phyloP scores from a whole-genome alignment of 2,329 filamentous ascomycete genomes.

The Nannizziopsis arthrosporioides region DNA sequence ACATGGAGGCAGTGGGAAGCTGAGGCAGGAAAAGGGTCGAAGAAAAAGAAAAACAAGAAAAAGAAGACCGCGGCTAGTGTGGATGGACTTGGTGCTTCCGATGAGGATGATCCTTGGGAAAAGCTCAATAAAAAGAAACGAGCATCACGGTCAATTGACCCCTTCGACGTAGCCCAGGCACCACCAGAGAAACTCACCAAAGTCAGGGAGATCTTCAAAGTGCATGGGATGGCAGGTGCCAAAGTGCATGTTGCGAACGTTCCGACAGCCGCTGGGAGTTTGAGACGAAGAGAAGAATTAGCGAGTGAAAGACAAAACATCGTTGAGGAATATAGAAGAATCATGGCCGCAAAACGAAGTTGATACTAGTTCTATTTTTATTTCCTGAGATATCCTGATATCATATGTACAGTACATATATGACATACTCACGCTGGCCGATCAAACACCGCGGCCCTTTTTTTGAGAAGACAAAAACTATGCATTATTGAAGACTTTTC shows the following conservation, averaged over 20 bases:
- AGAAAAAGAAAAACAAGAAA: constrained; percentile 50
- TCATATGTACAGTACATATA: background rate
- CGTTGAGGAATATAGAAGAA: constrained; percentile 59
- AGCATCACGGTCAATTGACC: constrained; percentile 26
- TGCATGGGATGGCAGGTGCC: constrained; percentile 46
- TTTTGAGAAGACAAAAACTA: background rate
- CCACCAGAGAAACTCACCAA: constrained; percentile 61
- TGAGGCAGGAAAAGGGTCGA: constrained; percentile 41
- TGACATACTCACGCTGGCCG: background rate
- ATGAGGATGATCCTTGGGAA: constrained; percentile 64
- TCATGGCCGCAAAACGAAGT: constrained; percentile 50
- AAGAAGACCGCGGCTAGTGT: constrained; percentile 25
- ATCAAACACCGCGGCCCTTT: background rate
- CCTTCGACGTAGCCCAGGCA: constrained; percentile 51
- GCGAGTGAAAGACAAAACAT: constrained; percentile 56
- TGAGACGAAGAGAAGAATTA: constrained; percentile 61
- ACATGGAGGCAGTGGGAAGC: constrained; percentile 52
- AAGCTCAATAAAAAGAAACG: constrained; percentile 54
- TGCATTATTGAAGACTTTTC: background rate
- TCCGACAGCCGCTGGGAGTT: constrained; percentile 56
- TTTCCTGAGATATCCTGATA: background rate
- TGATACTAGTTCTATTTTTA: constrained; percentile 8
- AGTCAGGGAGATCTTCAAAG: constrained; percentile 52
- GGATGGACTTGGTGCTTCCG: constrained; percentile 33
- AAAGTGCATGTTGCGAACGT: constrained; percentile 57